phyloP scores from a whole-genome alignment of 345 rosid genomes.

The Cardiospermum halicacabum region DNA sequence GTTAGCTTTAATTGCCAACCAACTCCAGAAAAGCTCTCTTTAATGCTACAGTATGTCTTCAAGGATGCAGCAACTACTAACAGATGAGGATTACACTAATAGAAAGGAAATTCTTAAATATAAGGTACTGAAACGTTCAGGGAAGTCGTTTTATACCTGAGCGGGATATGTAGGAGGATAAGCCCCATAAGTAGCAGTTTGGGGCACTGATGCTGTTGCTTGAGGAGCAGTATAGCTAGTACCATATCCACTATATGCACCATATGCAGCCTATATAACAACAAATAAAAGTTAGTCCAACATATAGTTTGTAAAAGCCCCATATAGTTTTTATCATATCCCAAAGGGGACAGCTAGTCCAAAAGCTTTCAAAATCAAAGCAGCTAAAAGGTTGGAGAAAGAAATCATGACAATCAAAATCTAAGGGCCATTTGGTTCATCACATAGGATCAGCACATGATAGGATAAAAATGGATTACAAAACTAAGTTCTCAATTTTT shows the following conservation, averaged over 20 bases:
- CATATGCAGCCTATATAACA: slow-evolving; percentile 69
- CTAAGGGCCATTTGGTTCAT: too few relatives aligned
- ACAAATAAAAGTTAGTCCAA: background rate
- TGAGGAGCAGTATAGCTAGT: slow-evolving; percentile 65
- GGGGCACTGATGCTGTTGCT: slow-evolving; percentile 66
- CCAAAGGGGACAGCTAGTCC: background rate
- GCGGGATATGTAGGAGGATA: slow-evolving; percentile 75
- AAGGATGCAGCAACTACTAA: background rate
- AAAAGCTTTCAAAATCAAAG: background rate
- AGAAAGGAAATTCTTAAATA: too few relatives aligned
- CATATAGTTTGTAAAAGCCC: background rate
- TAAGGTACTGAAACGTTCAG: background rate
- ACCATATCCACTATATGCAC: slow-evolving; percentile 68
- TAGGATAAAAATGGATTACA: too few relatives aligned
- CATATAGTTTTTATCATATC: background rate
- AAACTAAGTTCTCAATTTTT: too few relatives aligned
- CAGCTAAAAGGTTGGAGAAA: background rate
- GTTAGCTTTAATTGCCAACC: slow-evolving; percentile 13
- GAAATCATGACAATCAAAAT: background rate
- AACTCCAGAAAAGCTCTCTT: background rate
- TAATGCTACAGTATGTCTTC: background rate
- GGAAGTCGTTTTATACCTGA: slow-evolving; percentile 49
- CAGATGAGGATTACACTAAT: background rate
- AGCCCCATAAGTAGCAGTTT: slow-evolving; percentile 59
- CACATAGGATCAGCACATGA: too few relatives aligned